Percentiles rank a stretch among this genome's conserved stretches.
These are phyloP conservation scores for Phytophthora ramorum DNA, from an alignment of 352 stramenopile genomes.

Conservation along the genomic window DNA sequence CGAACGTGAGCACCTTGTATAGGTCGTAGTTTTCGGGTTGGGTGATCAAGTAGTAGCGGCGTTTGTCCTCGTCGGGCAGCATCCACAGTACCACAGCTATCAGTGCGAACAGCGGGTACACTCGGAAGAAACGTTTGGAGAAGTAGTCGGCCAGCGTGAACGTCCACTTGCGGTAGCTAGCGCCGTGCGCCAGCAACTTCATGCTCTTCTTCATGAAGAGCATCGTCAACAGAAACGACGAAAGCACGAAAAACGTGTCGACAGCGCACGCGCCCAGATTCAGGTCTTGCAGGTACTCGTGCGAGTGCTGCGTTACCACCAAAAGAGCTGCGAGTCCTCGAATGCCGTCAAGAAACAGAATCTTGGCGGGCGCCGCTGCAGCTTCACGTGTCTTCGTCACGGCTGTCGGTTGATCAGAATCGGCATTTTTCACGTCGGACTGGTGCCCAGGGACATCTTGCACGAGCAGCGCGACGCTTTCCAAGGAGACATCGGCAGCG, in stretches of 20 bases:
- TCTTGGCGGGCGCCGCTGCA: conserved; percentile 20
- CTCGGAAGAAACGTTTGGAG: conserved; percentile 46
- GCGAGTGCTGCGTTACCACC: conserved; percentile 34
- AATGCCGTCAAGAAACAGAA: conserved; percentile 48
- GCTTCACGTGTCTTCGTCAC: background rate
- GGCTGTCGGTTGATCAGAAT: background rate
- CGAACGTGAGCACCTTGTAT: conserved; percentile 49
- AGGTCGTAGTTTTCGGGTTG: conserved; percentile 39
- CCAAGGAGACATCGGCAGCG: background rate
- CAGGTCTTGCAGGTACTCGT: conserved; percentile 31
- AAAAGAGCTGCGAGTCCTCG: conserved; percentile 46
- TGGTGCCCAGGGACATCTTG: conserved; percentile 7
- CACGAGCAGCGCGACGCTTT: background rate
- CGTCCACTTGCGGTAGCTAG: conserved; percentile 21
- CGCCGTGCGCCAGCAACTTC: conserved; percentile 19
- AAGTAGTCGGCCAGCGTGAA: conserved; percentile 42
- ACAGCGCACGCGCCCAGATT: conserved; percentile 39
- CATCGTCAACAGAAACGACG: conserved; percentile 48
- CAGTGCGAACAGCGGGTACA: conserved; percentile 58
- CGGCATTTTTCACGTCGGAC: background rate
- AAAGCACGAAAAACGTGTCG: conserved; percentile 54
- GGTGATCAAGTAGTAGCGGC: conserved; percentile 29
- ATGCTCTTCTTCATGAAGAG: conserved; percentile 44
- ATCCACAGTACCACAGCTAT: conserved; percentile 35
- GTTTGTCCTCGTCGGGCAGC: conserved; percentile 31